Evolutionary conservation across 148 eudicot species (phyloP).

Genomic region (Rheum nobile): DNA sequence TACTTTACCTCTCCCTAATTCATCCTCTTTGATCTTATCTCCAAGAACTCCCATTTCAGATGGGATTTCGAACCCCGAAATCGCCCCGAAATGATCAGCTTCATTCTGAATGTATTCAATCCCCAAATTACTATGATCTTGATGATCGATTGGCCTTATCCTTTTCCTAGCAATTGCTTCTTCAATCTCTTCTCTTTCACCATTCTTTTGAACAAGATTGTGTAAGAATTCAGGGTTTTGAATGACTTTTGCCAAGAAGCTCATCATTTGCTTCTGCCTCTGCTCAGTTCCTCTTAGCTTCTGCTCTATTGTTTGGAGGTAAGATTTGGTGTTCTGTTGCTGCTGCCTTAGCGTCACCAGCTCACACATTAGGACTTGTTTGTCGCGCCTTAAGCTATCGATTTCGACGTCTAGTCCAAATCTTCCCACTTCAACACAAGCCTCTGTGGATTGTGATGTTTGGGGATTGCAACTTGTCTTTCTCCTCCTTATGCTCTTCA

Average conservation of each 20-base stretch:
- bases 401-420: conserved; percentile 33
- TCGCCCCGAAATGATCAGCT: conserved; percentile 14
- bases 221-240: conserved; percentile 30
- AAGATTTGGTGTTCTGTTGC: conserved; percentile 24
- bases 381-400: conserved; percentile 34
- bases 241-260: conserved; percentile 29
- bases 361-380: conserved; percentile 29
- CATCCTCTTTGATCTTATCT: conserved; percentile 2
- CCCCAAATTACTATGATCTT: background rate
- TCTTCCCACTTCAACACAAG: conserved; percentile 33
- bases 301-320: conserved; percentile 28
- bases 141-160: conserved; percentile 26
- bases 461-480: conserved; percentile 14
- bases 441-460: conserved; percentile 5
- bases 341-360: conserved; percentile 40
- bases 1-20: conserved; percentile 11
- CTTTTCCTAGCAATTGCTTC: conserved; percentile 25
- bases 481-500: conserved; percentile 32
- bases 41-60: conserved; percentile 18
- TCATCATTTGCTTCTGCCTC: conserved; percentile 37
- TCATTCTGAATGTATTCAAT: conserved; percentile 6
- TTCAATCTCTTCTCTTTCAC: conserved; percentile 21
- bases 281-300: conserved; percentile 28
- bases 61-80: conserved; percentile 11
- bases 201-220: conserved; percentile 26